These are phyloP conservation scores for Sutorius australiensis DNA, from an alignment of 768 basidiomycete genomes.

Conservation along the genomic window DNA sequence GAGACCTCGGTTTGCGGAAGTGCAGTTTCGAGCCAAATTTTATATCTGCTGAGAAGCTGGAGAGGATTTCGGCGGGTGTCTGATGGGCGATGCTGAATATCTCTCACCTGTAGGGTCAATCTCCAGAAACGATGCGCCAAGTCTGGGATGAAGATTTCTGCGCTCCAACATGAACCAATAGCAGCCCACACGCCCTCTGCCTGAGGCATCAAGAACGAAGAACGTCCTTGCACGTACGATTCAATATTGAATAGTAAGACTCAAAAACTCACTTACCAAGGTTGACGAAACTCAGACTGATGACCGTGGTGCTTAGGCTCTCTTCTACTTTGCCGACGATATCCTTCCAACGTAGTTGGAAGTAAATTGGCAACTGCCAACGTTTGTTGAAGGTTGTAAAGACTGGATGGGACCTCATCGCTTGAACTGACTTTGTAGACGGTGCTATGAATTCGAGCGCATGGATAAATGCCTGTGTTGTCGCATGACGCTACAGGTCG, in stretches of 20 bases:
- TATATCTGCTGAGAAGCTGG: conserved; percentile 79
- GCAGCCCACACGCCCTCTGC: conserved; percentile 68
- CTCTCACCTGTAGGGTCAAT: conserved; percentile 76
- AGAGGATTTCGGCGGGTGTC: conserved; percentile 3
- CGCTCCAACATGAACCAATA: conserved; percentile 79
- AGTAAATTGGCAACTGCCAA: conserved; percentile 97
- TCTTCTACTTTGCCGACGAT: conserved; percentile 78
- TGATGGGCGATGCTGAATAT: background rate
- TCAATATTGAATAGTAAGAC: background rate
- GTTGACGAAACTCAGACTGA: conserved; percentile 36
- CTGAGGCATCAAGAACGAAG: conserved; percentile 56
- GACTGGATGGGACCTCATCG: conserved; percentile 68
- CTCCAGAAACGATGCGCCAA: conserved; percentile 86
- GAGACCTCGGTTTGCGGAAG: conserved; percentile 43
- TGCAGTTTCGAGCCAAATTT: conserved; percentile 66
- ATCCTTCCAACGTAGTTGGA: conserved; percentile 96
- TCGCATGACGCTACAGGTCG: conserved; percentile 68
- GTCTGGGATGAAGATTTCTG: conserved; percentile 80
- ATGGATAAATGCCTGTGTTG: conserved; percentile 76
- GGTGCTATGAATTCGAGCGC: conserved; percentile 83
- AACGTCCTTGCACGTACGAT: conserved; percentile 16
- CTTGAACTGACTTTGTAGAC: conserved; percentile 61
- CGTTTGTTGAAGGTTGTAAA: conserved; percentile 73
- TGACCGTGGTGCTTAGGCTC: conserved; percentile 40
- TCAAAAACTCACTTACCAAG: conserved; percentile 36